phyloP scores from a whole-genome alignment of 2,329 filamentous ascomycete genomes.

The Colletotrichum acutatum region DNA sequence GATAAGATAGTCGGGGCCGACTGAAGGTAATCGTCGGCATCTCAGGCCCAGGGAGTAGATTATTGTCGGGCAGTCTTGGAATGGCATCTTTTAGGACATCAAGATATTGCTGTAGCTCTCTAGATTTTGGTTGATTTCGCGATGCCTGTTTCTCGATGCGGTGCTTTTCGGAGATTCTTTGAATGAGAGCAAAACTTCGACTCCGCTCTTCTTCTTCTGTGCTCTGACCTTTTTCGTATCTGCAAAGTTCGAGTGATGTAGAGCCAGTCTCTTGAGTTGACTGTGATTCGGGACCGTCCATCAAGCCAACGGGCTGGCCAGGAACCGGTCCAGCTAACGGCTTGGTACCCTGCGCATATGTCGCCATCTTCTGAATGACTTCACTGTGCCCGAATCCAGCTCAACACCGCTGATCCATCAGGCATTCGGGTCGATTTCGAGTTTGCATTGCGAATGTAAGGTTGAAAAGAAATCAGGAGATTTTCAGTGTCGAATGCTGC shows the following conservation, averaged over 20 bases:
- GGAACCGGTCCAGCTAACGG: neutral
- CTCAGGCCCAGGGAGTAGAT: neutral
- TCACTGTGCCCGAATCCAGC: too few relatives aligned
- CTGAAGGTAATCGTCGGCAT: neutral
- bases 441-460: neutral
- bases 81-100: neutral
- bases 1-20: neutral
- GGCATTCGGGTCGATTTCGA: neutral
- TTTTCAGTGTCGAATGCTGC: neutral
- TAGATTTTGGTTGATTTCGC: neutral
- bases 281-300: neutral
- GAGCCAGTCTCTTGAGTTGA: neutral
- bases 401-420: neutral
- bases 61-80: neutral
- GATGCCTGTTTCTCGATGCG: neutral
- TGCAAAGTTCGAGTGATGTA: neutral
- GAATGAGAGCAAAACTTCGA: neutral
- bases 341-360: neutral
- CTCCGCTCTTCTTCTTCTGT: neutral
- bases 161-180: neutral
- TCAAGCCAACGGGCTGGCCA: neutral
- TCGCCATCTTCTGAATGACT: neutral
- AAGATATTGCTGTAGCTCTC: neutral
- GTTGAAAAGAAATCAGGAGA: neutral
- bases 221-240: neutral